Percentiles rank a stretch among this genome's conserved stretches.
phyloP scores from a whole-genome alignment of 129 eudicot species.

The Flaveria bidentis region DNA sequence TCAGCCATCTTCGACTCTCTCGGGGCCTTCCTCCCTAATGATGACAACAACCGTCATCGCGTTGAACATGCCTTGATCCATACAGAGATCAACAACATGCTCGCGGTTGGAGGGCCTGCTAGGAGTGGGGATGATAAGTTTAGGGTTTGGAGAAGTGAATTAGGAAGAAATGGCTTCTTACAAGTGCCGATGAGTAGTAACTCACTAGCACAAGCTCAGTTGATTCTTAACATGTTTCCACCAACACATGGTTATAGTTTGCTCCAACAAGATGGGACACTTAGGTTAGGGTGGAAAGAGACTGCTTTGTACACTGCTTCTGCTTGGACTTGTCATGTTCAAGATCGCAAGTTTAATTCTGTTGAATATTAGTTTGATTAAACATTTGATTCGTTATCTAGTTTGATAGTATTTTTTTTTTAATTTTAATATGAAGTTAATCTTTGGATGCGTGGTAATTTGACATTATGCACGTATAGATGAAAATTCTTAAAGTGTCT shows the following conservation, averaged over 20 bases:
- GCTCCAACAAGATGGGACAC: constrained; percentile 63
- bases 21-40: constrained; percentile 55
- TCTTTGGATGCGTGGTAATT: not conserved
- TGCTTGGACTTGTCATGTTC: constrained; percentile 73
- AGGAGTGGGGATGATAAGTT: constrained; percentile 81
- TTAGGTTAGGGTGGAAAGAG: constrained; percentile 80
- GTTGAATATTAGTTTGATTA: constrained; percentile 27
- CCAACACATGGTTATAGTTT: constrained; percentile 62
- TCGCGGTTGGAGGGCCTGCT: constrained; percentile 81
- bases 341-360: constrained; percentile 29
- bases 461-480: no score
- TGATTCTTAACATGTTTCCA: constrained; percentile 72
- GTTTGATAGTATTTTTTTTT: constrained; percentile 2
- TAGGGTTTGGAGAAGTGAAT: constrained; percentile 68
- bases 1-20: constrained; percentile 77
- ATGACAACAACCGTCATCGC: constrained; percentile 50
- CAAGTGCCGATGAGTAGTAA: constrained; percentile 76
- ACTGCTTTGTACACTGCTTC: constrained; percentile 81
- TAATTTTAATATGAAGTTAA: constrained; percentile 10
- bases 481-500: no score
- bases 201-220: constrained; percentile 79
- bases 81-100: constrained; percentile 66
- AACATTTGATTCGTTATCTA: constrained; percentile 10
- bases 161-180: constrained; percentile 52
- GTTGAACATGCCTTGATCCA: constrained; percentile 63